phyloP scores from a whole-genome alignment of 1,284 basidiomycete genomes.

The Cutaneotrichosporon sp. region DNA sequence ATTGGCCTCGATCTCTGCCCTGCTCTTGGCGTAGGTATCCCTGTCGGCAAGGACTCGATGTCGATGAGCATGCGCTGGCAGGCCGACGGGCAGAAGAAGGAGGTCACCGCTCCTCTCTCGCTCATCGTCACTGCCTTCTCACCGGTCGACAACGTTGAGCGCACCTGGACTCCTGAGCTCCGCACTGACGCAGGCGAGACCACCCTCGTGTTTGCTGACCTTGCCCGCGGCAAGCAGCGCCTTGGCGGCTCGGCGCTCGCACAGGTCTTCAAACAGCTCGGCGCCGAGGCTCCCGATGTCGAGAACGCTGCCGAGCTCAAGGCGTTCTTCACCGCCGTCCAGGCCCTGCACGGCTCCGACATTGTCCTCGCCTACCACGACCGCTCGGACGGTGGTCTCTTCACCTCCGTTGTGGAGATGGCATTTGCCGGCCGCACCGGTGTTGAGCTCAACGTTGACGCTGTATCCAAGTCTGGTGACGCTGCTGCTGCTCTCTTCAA shows the following conservation, averaged over 20 bases:
- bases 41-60: constrained; percentile 99
- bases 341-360: constrained; percentile 63
- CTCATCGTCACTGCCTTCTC: constrained; percentile 94
- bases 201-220: constrained; percentile 82
- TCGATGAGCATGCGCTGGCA: constrained; percentile 98
- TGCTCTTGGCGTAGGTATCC: constrained; percentile 88
- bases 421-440: constrained; percentile 87
- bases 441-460: constrained; percentile 56
- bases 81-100: constrained; percentile 63
- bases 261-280: constrained; percentile 89
- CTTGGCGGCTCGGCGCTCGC: constrained; percentile 93
- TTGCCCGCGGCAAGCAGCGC: constrained; percentile 78
- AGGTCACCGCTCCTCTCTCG: constrained; percentile 87
- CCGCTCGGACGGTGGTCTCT: constrained; percentile 92
- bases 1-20: constrained; percentile 94
- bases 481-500: constrained; percentile 79
- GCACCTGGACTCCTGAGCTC: constrained; percentile 92
- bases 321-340: constrained; percentile 76
- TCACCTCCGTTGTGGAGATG: constrained; percentile 94
- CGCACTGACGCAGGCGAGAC: constrained; percentile 63
- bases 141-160: constrained; percentile 72
- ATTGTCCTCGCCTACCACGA: constrained; percentile 94
- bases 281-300: constrained; percentile 79
- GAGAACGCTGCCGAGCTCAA: constrained; percentile 73
- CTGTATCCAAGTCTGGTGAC: constrained; percentile 56